Evolutionary conservation across 75 land plant species (phyloP).

Genomic region (Larix kaempferi): DNA sequence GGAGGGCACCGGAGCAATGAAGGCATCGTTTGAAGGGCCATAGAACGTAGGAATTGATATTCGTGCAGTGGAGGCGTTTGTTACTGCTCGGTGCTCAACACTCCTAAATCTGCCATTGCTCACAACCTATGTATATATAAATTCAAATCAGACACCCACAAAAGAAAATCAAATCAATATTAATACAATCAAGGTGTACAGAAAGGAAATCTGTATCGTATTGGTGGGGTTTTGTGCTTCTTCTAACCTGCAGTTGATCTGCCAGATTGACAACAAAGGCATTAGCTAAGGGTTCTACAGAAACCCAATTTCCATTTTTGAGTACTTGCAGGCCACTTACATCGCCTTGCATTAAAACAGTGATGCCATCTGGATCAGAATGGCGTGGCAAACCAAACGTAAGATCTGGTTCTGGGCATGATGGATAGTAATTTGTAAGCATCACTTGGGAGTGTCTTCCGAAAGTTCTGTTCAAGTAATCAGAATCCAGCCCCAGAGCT

Average conservation of each 20-base stretch:
- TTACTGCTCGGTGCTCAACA: conserved; percentile 43
- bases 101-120: conserved; percentile 61
- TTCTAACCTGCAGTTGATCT: neutral
- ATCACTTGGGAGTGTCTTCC: conserved; percentile 49
- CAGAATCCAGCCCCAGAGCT: conserved; percentile 40
- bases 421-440: conserved; percentile 64
- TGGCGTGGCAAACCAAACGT: conserved; percentile 52
- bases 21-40: conserved; percentile 43
- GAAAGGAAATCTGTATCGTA: too few relatives aligned
- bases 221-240: neutral
- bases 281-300: conserved; percentile 7
- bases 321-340: conserved; percentile 51
- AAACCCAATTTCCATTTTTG: conserved; percentile 36
- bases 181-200: too few relatives aligned
- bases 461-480: conserved; percentile 34
- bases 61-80: conserved; percentile 24
- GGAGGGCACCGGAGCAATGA: conserved; percentile 37
- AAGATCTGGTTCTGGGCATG: conserved; percentile 68
- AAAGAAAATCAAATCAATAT: too few relatives aligned
- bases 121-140: conserved; percentile 12
- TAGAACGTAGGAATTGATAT: conserved; percentile 64
- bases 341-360: conserved; percentile 46
- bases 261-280: neutral
- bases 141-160: too few relatives aligned
- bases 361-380: conserved; percentile 44